Percentiles rank a stretch among this genome's conserved stretches.
These are phyloP conservation scores for Sergeia podlipaevii DNA, from an alignment of 208 protist species.

Conservation along the genomic window DNA sequence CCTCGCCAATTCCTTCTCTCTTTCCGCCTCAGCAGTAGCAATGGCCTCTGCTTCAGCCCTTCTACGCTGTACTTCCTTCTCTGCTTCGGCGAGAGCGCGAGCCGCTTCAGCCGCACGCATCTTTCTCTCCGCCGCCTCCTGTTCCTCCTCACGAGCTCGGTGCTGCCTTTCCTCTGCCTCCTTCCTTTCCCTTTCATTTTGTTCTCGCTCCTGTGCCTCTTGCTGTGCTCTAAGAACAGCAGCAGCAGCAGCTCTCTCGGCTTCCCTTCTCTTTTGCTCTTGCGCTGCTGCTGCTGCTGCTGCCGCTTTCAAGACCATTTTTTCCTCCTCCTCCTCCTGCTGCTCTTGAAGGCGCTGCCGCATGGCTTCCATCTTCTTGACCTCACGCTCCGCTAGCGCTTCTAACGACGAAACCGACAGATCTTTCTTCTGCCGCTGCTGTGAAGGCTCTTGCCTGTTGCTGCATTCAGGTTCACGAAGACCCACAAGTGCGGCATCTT, in stretches of 20 bases:
- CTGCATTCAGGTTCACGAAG: too few relatives aligned
- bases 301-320: too few relatives aligned
- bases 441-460: too few relatives aligned
- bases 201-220: background rate
- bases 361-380: too few relatives aligned
- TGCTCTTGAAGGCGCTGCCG: background rate
- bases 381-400: too few relatives aligned
- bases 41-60: background rate
- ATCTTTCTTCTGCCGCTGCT: too few relatives aligned
- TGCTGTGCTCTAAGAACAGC: background rate
- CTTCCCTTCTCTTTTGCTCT: slow-evolving; percentile 7
- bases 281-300: background rate
- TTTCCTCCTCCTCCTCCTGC: background rate
- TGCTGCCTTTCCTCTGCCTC: background rate
- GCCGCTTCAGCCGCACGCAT: too few relatives aligned
- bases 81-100: background rate
- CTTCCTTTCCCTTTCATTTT: background rate
- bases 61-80: background rate
- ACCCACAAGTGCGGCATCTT: too few relatives aligned
- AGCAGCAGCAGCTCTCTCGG: background rate
- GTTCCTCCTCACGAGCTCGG: background rate
- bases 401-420: too few relatives aligned
- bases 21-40: background rate
- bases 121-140: too few relatives aligned
- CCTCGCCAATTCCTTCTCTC: background rate